A percentile compares a stretch with the other conserved stretches of the same genome.
phyloP scores from a whole-genome alignment of 2,329 filamentous ascomycete species.

The Cercospora sp. region DNA sequence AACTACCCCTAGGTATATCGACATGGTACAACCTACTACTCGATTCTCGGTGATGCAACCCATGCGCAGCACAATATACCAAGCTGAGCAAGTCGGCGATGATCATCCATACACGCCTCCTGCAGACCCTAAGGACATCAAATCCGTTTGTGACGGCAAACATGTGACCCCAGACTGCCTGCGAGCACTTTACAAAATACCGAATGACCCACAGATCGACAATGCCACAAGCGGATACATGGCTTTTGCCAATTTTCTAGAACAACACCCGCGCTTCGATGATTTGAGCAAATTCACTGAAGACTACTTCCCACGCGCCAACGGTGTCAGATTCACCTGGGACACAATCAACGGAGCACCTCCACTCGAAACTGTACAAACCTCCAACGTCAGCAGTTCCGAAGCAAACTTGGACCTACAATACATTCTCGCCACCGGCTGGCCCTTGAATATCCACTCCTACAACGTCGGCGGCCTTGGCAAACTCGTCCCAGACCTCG shows the following conservation, averaged over 20 bases:
- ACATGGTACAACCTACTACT: slow-evolving; percentile 60
- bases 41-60: slow-evolving; percentile 52
- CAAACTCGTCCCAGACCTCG: slow-evolving; percentile 51
- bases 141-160: slow-evolving; percentile 48
- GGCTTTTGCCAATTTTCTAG: slow-evolving; percentile 48
- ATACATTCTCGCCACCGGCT: slow-evolving; percentile 58
- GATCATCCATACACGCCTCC: slow-evolving; percentile 4
- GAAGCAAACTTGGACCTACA: slow-evolving; percentile 67
- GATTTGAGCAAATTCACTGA: slow-evolving; percentile 59
- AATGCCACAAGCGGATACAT: slow-evolving; percentile 45
- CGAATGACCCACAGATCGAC: slow-evolving; percentile 49
- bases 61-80: slow-evolving; percentile 20
- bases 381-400: slow-evolving; percentile 42
- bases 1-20: slow-evolving; percentile 43
- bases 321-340: slow-evolving; percentile 56
- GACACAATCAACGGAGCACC: slow-evolving; percentile 56
- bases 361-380: slow-evolving; percentile 44
- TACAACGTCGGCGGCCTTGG: slow-evolving; percentile 58
- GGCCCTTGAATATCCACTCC: slow-evolving; percentile 56
- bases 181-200: slow-evolving; percentile 53
- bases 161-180: slow-evolving; percentile 56
- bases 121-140: slow-evolving; percentile 15
- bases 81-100: slow-evolving; percentile 16
- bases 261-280: slow-evolving; percentile 51
- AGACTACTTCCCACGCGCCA: slow-evolving; percentile 52